phyloP scores from a whole-genome alignment of 1,284 basidiomycete species.

The Entoloma clypeatum region DNA sequence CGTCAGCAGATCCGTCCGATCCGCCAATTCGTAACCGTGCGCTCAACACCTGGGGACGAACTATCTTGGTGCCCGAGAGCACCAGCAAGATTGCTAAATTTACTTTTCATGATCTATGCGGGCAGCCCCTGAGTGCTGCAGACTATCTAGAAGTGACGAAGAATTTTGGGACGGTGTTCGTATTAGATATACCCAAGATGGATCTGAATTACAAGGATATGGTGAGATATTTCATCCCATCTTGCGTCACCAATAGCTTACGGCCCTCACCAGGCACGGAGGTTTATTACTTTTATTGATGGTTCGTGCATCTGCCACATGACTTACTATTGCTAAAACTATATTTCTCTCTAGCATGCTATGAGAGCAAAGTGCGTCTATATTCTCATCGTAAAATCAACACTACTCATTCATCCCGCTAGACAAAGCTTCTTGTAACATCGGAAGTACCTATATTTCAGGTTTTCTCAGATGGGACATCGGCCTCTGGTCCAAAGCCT shows the following conservation, averaged over 20 bases:
- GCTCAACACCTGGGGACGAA: constrained; percentile 87
- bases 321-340: background rate
- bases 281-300: constrained; percentile 98
- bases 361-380: constrained; percentile 76
- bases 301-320: constrained; percentile 42
- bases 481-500: constrained; percentile 30
- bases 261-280: constrained; percentile 56
- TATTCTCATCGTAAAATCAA: background rate
- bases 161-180: constrained; percentile 84
- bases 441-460: constrained; percentile 88
- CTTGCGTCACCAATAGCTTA: background rate
- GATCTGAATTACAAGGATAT: constrained; percentile 85
- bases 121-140: constrained; percentile 85
- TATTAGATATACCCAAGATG: constrained; percentile 88
- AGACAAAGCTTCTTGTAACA: constrained; percentile 87
- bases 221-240: constrained; percentile 38
- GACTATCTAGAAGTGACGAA: constrained; percentile 96
- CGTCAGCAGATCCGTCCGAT: constrained; percentile 50
- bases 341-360: constrained; percentile 57
- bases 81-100: constrained; percentile 82
- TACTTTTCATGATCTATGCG: constrained; percentile 85
- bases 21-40: constrained; percentile 63
- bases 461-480: constrained; percentile 77
- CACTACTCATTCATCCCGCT: background rate
- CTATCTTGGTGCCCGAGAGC: constrained; percentile 76